phyloP scores from a whole-genome alignment of 371 early-diverging fungal genomes.

The Lichtheimia corymbifera region DNA sequence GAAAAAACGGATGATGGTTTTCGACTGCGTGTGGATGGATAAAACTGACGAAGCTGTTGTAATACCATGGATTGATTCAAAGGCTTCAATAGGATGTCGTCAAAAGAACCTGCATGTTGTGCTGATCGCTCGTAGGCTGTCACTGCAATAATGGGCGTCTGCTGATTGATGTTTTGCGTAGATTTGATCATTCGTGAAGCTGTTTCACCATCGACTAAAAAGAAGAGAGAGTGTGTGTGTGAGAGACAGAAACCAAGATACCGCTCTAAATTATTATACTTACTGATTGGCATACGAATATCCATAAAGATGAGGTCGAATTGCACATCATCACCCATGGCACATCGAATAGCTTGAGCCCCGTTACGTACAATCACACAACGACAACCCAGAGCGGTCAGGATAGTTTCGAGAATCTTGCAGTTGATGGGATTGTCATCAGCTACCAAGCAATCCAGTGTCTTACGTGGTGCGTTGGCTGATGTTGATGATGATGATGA shows the following conservation, averaged over 20 bases:
- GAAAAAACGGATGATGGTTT: conserved; percentile 10
- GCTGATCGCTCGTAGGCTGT: conserved; percentile 70
- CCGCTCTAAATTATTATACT: conserved; percentile 21
- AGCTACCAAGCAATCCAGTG: conserved; percentile 70
- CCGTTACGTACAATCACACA: conserved; percentile 88
- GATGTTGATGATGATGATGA: conserved; percentile 9
- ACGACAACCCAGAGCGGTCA: conserved; percentile 72
- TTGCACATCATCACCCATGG: conserved; percentile 83
- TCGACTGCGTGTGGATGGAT: conserved; percentile 13
- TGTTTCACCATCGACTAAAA: conserved; percentile 83
- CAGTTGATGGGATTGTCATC: conserved; percentile 91
- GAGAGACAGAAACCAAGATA: background rate
- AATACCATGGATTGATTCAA: conserved; percentile 64
- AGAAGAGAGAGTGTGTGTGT: background rate
- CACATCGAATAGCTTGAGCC: conserved; percentile 87
- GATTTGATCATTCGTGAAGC: conserved; percentile 95
- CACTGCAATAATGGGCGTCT: conserved; percentile 76
- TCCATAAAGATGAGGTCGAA: conserved; percentile 95
- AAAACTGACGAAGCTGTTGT: conserved; percentile 53
- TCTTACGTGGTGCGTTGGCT: conserved; percentile 3
- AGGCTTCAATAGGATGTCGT: conserved; percentile 74
- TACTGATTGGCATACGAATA: conserved; percentile 88
- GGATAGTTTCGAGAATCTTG: conserved; percentile 86
- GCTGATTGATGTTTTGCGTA: conserved; percentile 75
- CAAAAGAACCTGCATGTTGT: conserved; percentile 64